phyloP scores from a whole-genome alignment of 768 basidiomycete genomes.

The Boletus bicolor region DNA sequence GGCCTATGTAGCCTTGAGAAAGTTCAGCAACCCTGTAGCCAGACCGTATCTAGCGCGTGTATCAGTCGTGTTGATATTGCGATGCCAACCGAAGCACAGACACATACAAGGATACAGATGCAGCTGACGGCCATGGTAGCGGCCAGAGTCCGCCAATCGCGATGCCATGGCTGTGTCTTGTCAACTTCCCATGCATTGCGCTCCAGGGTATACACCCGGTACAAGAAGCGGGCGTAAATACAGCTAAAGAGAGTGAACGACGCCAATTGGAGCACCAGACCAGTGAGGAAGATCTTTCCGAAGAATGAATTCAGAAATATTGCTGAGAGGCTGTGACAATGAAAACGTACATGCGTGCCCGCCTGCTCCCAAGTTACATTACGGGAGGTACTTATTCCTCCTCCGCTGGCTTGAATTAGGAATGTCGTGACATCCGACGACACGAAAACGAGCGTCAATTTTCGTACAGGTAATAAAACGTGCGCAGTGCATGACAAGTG shows the following conservation, averaged over 20 bases:
- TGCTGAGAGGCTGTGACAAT: neutral
- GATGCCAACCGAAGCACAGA: neutral
- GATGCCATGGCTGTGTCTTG: slow-evolving; percentile 41
- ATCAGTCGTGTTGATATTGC: neutral
- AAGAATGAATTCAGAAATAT: slow-evolving; percentile 37
- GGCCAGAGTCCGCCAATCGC: slow-evolving; percentile 59
- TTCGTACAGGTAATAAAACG: slow-evolving; percentile 45
- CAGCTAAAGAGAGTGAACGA: slow-evolving; percentile 50
- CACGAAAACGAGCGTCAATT: slow-evolving; percentile 58
- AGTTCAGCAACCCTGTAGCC: slow-evolving; percentile 59
- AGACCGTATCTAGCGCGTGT: slow-evolving; percentile 53
- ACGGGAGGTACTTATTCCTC: slow-evolving; percentile 1
- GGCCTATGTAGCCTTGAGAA: slow-evolving; percentile 59
- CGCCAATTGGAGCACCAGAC: slow-evolving; percentile 51
- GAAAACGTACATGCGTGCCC: slow-evolving; percentile 37
- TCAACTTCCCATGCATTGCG: slow-evolving; percentile 38
- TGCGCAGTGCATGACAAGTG: slow-evolving; percentile 46
- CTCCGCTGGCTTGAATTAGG: slow-evolving; percentile 51
- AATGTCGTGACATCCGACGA: slow-evolving; percentile 64
- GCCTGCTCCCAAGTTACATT: slow-evolving; percentile 16
- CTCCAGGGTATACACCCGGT: slow-evolving; percentile 40
- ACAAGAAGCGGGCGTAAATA: slow-evolving; percentile 48
- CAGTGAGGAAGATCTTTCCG: slow-evolving; percentile 55
- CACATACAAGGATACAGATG: slow-evolving; percentile 57
- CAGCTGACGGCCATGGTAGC: slow-evolving; percentile 52